Conservation (phyloP, 257 asterid species). For the Thymus mandschuricus region DNA sequence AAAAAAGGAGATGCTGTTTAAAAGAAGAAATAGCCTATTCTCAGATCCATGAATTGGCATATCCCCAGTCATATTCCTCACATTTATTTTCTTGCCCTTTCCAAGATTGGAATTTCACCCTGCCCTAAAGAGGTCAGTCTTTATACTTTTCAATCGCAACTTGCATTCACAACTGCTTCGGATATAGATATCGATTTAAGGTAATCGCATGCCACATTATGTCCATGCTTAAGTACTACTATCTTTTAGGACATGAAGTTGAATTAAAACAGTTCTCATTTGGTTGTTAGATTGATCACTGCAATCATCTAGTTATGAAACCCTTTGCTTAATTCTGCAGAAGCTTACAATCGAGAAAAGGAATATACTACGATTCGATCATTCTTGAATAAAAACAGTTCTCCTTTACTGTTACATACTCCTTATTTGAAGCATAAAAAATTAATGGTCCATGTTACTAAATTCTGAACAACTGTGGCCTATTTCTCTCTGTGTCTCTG, state of each 20-base stretch:
- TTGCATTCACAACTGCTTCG: too few relatives aligned
- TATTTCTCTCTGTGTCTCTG: constrained; percentile 25
- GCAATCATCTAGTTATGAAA: too few relatives aligned
- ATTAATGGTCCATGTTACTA: not conserved
- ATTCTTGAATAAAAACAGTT: not conserved
- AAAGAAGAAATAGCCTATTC: constrained; percentile 16
- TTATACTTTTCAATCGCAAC: not conserved
- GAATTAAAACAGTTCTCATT: too few relatives aligned
- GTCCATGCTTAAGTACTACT: too few relatives aligned
- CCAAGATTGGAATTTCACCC: constrained; percentile 10
- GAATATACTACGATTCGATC: not conserved
- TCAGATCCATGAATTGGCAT: constrained; percentile 13
- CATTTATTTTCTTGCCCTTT: not conserved
- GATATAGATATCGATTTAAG: too few relatives aligned
- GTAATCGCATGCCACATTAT: not conserved
- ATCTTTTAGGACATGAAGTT: too few relatives aligned
- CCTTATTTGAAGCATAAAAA: not conserved
- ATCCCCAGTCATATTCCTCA: constrained; percentile 16
- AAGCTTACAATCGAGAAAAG: too few relatives aligned
- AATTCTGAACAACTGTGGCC: not conserved
- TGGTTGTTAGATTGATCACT: too few relatives aligned
- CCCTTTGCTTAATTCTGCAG: not conserved
- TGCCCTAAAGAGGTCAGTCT: not conserved
- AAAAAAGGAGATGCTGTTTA: constrained; percentile 28
- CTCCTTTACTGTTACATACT: not conserved